Evolutionary conservation across 352 stramenopile species (phyloP), one percentile per base, ranked within the genome.

Genomic region (Thalassiosira hispida): DNA sequence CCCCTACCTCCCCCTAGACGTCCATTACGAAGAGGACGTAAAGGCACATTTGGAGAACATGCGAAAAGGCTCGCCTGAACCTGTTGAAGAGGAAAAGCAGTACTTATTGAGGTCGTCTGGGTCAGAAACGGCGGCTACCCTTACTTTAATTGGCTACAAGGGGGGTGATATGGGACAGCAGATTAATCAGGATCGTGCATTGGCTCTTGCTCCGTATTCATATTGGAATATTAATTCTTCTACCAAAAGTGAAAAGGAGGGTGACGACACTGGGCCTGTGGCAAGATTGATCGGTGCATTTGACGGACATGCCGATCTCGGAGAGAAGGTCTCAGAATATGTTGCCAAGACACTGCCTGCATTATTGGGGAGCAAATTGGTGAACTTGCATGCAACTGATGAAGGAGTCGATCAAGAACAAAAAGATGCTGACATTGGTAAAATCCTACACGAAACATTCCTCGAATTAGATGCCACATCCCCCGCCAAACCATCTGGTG

Each of bases 151-250:
- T 77, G 84, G 86, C n/a, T 91, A 87, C 68, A 93, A 93, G 63
- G 88, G 88, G 18, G 85, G 85, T 18, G 52, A 46, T 42, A 23
- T 85, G 25, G 20, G 64, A 40, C 31, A 84, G 53, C 88, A 93
- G 81, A 84, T 93, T 42, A 93, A 93, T 81, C 88, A 93, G 85
- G 88, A 93, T 72, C 61, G 84, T 16, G 82, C 84, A 22, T 77
- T 91, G 16, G 73, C 90, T 46, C 49, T 89, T 22, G 83, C 77
- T 57, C 86, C 86, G 12, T 92, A 85, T 68, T 61, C 79, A n/a
- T 84, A 69, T 16, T 56, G 25, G 27, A 84, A 76, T n/a, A 69
- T 73, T 42, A 77, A 79, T 62, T 57, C 70, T 44, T 66, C 40
- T 29, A 29, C 65, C 53, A 22, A 56, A 7, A 35, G 20, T 33